Conservation (phyloP, 208 protist genomes). For the Lotmaria passim region DNA sequence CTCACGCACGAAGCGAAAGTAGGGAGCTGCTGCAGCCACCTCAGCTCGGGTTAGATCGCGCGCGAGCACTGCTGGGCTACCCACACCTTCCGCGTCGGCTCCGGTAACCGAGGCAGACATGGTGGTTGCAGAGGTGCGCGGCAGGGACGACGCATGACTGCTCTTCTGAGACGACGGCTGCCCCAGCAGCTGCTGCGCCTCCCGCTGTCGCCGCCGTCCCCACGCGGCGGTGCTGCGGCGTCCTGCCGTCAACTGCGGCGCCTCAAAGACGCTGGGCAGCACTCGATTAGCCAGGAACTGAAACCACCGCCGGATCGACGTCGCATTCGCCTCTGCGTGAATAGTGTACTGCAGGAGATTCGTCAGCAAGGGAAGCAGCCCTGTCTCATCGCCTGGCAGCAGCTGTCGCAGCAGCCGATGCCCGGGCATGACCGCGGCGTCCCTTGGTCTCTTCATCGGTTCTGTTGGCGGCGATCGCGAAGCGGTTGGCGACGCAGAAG, state of each 20-base stretch:
- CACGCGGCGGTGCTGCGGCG: slow-evolving; percentile 47
- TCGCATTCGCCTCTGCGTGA: slow-evolving; percentile 64
- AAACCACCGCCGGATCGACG: slow-evolving; percentile 69
- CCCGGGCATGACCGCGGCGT: not conserved
- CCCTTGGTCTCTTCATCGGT: not conserved
- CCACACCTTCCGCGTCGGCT: slow-evolving; percentile 9
- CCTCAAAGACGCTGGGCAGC: slow-evolving; percentile 74
- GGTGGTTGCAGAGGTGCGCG: not conserved
- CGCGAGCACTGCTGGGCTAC: slow-evolving; percentile 52
- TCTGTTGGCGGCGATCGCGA: slow-evolving; percentile 5
- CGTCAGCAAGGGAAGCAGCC: slow-evolving; percentile 69
- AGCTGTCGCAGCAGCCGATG: slow-evolving; percentile 21
- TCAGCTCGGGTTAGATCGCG: slow-evolving; percentile 73
- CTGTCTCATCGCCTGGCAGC: slow-evolving; percentile 30
- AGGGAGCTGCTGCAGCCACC: slow-evolving; percentile 62
- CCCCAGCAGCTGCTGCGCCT: slow-evolving; percentile 18
- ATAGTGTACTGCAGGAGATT: slow-evolving; percentile 55
- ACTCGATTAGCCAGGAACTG: slow-evolving; percentile 58
- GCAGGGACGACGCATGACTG: slow-evolving; percentile 10
- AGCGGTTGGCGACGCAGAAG: slow-evolving; percentile 2
- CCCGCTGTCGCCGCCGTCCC: slow-evolving; percentile 32
- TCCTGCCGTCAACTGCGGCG: slow-evolving; percentile 55
- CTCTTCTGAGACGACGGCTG: slow-evolving; percentile 1
- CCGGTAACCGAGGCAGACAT: slow-evolving; percentile 2
- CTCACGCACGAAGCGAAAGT: slow-evolving; percentile 80